Base-by-base conservation (phyloP, 768 basidiomycete genomes). In the Boletus insuetus region DNA sequence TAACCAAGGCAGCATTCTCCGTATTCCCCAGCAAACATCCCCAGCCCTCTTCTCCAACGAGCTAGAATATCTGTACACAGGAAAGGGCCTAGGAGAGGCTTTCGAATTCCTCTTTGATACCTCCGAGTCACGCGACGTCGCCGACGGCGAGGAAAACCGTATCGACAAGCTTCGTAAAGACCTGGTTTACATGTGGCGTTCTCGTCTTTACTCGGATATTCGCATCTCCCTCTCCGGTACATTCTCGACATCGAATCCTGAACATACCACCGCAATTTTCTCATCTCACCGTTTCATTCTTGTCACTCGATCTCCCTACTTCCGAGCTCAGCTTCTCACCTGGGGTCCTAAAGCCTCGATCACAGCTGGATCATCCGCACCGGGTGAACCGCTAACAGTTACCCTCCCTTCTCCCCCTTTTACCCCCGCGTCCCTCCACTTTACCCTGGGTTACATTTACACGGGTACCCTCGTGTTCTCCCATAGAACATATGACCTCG, bases 101-200 rank as follows among this genome's bases (percentile, higher is more conserved):
- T 93, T 92, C 62, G 90, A 89, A 61, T 94, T 91, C 68, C 81
- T 93, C 6, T 93, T 91, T 63, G 93, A 94, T 62, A 73, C 75
- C 48, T 68, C 73, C 11, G 77, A 75, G 60, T 71, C 67, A 41
- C 69, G 69, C 40, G 75, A 73, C 38, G 75, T 75, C 51, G 83
- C 71, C 49, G 76, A 76, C 60, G 77, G 73, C 10, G 82, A 74
- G 69, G 83, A 78, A 59, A 80, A 65, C 56, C 77, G 91, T 14
- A 74, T 91, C 39, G 91, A 93, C 70, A 91, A 94, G 73, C 82
- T 97, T 11, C 84, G 92, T 56, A 92, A 93, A 71, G 96, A 98
- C 66, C 79, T 97, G 29, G 90, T 95, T 22, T 97, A 88, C 76
- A 96, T 94, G 93, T 98, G 95, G 96, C 77, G 96, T 32, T 91